Base-by-base conservation (phyloP, 1,139 yeast species). In the Dujonia santamariae region DNA sequence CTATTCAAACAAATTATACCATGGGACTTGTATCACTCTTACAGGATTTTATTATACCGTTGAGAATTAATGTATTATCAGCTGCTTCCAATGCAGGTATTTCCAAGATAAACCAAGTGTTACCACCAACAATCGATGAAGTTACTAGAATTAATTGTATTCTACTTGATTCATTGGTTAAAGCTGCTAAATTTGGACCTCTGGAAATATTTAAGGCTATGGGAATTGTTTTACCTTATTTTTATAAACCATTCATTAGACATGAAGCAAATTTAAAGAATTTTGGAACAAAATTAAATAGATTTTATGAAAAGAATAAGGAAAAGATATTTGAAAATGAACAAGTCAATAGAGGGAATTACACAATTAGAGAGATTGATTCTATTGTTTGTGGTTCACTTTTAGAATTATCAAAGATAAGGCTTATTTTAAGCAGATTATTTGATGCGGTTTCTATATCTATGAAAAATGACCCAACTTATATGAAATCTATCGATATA, bases 61-160 rank as follows among this genome's bases (percentile, higher is more conserved):
- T 88, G 30, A 72, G 97, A 46, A 76, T 85, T 16, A 72, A 73
- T 42, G 87, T 83, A 0, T 58, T 86, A 23, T 72, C 56, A 1
- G 41, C 55, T 7, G 39, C 77, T 30, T 75, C 77, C 8, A 69
- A 72, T 21, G 55, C 76, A 9, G 75, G 72, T 1, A 79, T 86
- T 7, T 62, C 80, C 2, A 77, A 77, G 45, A 67, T 88, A 26
- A 90, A 90, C 54, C 70, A 78, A 34, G 72, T 87, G 1, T 87
- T 90, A 52, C 97, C 97, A 2, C 97, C 97, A 1, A 90, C 97
- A 0, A 84, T 90, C 21, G 97, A 90, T 57, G 97, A 90, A 60
- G 80, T 90, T 16, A 85, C 95, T 12, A 70, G 97, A 48, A 80
- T 90, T 27, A 88, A 88, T 52, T 85, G 95, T 53, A 79, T 90